These are phyloP conservation scores for Solanum lignicaule DNA, from an alignment of 257 asterid genomes.

Conservation along the genomic window DNA sequence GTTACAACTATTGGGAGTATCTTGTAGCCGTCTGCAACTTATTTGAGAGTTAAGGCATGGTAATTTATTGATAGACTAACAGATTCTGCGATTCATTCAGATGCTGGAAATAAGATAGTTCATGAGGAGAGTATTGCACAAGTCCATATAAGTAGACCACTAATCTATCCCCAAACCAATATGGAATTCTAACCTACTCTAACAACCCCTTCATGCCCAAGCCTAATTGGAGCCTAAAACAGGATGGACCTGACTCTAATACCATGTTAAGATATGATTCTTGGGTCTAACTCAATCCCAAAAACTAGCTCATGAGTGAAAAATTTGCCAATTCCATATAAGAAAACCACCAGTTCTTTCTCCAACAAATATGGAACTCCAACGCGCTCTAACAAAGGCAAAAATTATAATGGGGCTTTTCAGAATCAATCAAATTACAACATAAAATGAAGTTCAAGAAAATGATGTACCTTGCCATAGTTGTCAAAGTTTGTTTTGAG, in stretches of 20 bases:
- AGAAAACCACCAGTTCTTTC: too few species aligned
- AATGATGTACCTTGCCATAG: constrained; percentile 43
- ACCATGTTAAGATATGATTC: too few species aligned
- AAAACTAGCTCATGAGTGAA: too few species aligned
- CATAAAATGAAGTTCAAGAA: neutral
- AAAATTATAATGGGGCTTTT: too few species aligned
- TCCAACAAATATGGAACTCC: too few species aligned
- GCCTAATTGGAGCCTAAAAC: too few species aligned
- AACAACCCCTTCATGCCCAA: neutral
- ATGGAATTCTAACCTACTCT: neutral
- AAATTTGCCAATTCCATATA: too few species aligned
- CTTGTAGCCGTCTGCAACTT: neutral
- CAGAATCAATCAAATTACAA: too few species aligned
- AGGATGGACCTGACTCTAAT: too few species aligned
- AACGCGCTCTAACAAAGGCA: too few species aligned
- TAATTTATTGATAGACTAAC: neutral
- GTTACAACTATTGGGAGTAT: neutral
- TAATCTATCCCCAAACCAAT: neutral
- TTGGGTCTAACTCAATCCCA: too few species aligned
- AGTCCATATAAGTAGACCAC: neutral
- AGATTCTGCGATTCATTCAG: neutral
- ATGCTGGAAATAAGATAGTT: neutral
- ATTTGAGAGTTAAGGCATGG: neutral
- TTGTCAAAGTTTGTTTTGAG: constrained; percentile 49
- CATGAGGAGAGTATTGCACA: neutral